A percentile compares a stretch with the other conserved stretches of the same genome.
phyloP scores from a whole-genome alignment of 306 rosid genomes.

The Fagus crenata region DNA sequence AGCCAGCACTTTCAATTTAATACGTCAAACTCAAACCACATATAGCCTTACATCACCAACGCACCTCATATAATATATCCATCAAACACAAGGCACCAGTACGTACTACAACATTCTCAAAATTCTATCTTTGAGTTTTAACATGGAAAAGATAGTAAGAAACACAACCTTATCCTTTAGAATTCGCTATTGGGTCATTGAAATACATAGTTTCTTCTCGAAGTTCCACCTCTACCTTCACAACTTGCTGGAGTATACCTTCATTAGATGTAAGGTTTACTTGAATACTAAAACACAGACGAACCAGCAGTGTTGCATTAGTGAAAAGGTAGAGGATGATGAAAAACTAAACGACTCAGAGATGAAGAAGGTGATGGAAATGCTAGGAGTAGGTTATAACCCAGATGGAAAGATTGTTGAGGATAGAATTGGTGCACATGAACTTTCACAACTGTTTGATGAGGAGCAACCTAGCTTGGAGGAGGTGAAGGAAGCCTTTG shows the following conservation, averaged over 20 bases:
- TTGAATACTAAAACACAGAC: not conserved
- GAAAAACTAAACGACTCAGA: slow-evolving; percentile 38
- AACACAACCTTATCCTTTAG: not conserved
- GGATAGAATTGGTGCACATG: slow-evolving; percentile 22
- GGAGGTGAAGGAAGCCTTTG: slow-evolving; percentile 49
- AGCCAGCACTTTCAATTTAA: not conserved
- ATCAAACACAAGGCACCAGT: not conserved
- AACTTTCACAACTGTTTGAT: slow-evolving; percentile 35
- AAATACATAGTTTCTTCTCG: slow-evolving; percentile 10
- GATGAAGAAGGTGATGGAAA: slow-evolving; percentile 34
- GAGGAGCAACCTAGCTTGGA: slow-evolving; percentile 42
- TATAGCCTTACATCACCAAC: not conserved
- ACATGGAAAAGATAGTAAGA: slow-evolving; percentile 13
- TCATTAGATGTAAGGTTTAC: slow-evolving; percentile 16
- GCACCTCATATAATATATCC: too few species aligned
- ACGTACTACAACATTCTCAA: not conserved
- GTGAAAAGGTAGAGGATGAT: not conserved
- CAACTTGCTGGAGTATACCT: slow-evolving; percentile 1
- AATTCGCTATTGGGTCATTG: slow-evolving; percentile 3
- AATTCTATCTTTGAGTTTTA: not conserved
- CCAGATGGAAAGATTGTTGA: slow-evolving; percentile 5
- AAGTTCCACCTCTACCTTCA: slow-evolving; percentile 7
- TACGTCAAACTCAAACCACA: not conserved
- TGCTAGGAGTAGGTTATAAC: slow-evolving; percentile 30
- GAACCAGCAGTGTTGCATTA: slow-evolving; percentile 7